phyloP scores from a whole-genome alignment of 2,329 filamentous ascomycete species.

The Lasiodiplodia theobromae region DNA sequence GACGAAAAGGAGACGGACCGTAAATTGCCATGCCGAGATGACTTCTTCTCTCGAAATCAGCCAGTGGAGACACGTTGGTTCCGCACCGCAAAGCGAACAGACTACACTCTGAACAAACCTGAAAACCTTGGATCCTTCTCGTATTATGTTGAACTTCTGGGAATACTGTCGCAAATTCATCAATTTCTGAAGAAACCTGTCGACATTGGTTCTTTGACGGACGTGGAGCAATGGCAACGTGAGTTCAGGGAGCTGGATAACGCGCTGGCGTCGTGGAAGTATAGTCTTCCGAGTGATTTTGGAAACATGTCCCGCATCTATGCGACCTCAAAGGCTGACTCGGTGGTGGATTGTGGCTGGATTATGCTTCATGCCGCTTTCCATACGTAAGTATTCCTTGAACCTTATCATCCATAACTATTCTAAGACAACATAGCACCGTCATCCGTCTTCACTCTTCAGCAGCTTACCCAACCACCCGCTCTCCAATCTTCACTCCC shows the following conservation, averaged over 20 bases:
- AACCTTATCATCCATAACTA: neutral
- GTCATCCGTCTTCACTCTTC: slow-evolving; percentile 91
- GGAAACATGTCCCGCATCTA: slow-evolving; percentile 83
- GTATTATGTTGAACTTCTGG: slow-evolving; percentile 88
- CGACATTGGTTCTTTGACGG: slow-evolving; percentile 81
- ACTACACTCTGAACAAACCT: slow-evolving; percentile 71
- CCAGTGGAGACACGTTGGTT: slow-evolving; percentile 88
- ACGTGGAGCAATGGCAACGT: slow-evolving; percentile 89
- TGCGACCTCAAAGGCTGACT: slow-evolving; percentile 33
- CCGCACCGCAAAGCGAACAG: slow-evolving; percentile 55
- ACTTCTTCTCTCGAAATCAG: slow-evolving; percentile 83
- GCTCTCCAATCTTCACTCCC: slow-evolving; percentile 87
- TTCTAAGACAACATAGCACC: slow-evolving; percentile 56
- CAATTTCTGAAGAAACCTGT: slow-evolving; percentile 88
- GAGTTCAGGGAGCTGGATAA: slow-evolving; percentile 86
- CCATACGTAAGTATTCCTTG: slow-evolving; percentile 67
- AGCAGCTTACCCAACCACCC: slow-evolving; percentile 87
- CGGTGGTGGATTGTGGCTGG: slow-evolving; percentile 77
- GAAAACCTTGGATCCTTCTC: slow-evolving; percentile 88
- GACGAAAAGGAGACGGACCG: slow-evolving; percentile 91
- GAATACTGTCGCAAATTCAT: slow-evolving; percentile 86
- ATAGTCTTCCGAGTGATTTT: slow-evolving; percentile 81
- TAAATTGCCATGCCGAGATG: slow-evolving; percentile 84
- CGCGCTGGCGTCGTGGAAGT: slow-evolving; percentile 82
- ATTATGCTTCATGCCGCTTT: slow-evolving; percentile 92